Evolutionary conservation across 202 grass and related monocot species (phyloP).

Genomic region (Panicum virgatum): DNA sequence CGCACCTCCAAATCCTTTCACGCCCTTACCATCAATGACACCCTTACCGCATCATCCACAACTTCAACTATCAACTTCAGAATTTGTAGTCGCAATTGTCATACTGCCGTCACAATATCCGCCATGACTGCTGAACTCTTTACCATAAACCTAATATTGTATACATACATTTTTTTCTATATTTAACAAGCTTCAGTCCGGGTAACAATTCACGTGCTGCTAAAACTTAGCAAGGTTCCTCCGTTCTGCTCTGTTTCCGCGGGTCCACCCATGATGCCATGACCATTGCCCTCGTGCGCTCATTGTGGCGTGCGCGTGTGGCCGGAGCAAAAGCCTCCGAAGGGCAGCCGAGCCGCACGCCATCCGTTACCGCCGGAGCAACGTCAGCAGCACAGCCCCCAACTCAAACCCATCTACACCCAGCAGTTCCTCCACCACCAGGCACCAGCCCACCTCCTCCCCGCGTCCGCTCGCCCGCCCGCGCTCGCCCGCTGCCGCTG

Average conservation of each 20-base stretch:
- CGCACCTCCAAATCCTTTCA: too few species aligned
- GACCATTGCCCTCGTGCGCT: not conserved
- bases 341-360: not conserved
- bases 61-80: too few species aligned
- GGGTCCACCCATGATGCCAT: too few species aligned
- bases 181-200: not conserved
- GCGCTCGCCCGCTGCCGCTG: not conserved
- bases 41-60: too few species aligned
- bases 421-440: not conserved
- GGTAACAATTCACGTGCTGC: not conserved
- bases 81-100: too few species aligned
- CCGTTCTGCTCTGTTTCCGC: not conserved
- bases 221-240: not conserved
- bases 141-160: too few species aligned
- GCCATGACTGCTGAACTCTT: too few species aligned
- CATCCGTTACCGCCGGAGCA: constrained; percentile 9
- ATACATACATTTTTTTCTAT: too few species aligned
- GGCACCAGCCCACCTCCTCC: not conserved
- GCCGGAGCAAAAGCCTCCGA: constrained; percentile 2
- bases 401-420: not conserved
- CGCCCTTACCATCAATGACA: too few species aligned
- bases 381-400: not conserved
- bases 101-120: too few species aligned
- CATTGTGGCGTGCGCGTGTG: not conserved
- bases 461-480: not conserved